A percentile compares a stretch with the other conserved stretches of the same genome.
phyloP scores from a whole-genome alignment of 1,139 yeast genomes.

The Nakaseomyces delphensis region DNA sequence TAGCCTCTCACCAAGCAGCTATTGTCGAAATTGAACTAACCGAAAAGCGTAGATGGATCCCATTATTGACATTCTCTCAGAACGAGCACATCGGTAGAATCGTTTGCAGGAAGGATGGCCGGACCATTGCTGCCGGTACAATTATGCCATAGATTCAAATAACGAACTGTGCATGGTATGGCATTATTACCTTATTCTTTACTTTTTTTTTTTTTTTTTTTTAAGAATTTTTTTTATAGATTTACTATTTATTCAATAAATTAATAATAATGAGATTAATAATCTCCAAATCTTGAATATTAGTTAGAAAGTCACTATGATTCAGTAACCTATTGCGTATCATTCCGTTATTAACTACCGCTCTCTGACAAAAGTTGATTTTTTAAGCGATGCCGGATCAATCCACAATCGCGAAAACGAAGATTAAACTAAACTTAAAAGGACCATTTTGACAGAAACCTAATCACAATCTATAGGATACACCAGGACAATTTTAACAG shows the following conservation, averaged over 20 bases:
- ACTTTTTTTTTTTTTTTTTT: background rate
- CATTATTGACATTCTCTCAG: slow-evolving; percentile 51
- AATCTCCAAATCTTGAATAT: too few species aligned
- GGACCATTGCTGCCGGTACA: slow-evolving; percentile 81
- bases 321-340: too few species aligned
- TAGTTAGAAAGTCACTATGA: too few species aligned
- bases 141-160: slow-evolving; percentile 27
- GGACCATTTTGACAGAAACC: too few species aligned
- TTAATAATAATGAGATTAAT: background rate
- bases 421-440: too few species aligned
- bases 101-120: slow-evolving; percentile 78
- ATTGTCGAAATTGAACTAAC: slow-evolving; percentile 56
- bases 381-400: too few species aligned
- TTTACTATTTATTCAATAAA: background rate
- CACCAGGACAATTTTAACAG: too few species aligned
- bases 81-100: slow-evolving; percentile 68
- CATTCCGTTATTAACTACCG: too few species aligned
- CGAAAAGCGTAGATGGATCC: slow-evolving; percentile 42
- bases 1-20: slow-evolving; percentile 67
- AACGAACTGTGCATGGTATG: background rate
- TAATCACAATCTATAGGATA: too few species aligned
- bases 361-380: too few species aligned
- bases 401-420: too few species aligned
- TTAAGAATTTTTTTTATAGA: background rate
- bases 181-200: background rate